phyloP scores from a whole-genome alignment of 257 asterid species.

The Nicotiana obtusifolia region DNA sequence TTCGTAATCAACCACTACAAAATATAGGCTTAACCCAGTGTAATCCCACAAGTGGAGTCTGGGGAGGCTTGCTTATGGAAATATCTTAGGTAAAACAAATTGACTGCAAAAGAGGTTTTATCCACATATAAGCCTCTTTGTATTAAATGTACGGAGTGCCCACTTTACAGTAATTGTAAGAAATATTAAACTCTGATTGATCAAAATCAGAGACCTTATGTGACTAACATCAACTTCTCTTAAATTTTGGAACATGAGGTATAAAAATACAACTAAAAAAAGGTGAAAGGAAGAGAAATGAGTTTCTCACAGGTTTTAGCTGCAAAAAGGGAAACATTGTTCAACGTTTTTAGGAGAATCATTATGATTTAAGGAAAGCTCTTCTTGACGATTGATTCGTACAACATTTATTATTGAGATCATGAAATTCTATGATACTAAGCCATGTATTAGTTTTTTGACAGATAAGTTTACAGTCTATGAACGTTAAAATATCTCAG shows the following conservation, averaged over 20 bases:
- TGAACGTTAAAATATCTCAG: neutral
- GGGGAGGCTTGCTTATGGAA: no score
- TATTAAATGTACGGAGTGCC: neutral
- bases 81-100: no score
- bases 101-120: neutral
- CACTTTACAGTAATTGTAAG: neutral
- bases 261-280: neutral
- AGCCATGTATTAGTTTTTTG: neutral
- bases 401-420: neutral
- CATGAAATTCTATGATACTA: neutral
- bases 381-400: neutral
- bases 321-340: neutral
- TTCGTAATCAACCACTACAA: no score
- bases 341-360: no score
- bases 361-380: no score
- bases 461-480: neutral
- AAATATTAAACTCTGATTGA: neutral
- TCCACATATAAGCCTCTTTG: neutral
- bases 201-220: neutral
- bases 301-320: neutral
- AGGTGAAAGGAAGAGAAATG: neutral
- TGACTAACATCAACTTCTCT: neutral
- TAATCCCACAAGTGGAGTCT: no score
- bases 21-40: no score
- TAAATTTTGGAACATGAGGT: neutral